Percentiles rank a stretch among this genome's conserved stretches.
Conservation (phyloP, 495 filamentous ascomycete species). For the Hyaloscypha finlandica region DNA sequence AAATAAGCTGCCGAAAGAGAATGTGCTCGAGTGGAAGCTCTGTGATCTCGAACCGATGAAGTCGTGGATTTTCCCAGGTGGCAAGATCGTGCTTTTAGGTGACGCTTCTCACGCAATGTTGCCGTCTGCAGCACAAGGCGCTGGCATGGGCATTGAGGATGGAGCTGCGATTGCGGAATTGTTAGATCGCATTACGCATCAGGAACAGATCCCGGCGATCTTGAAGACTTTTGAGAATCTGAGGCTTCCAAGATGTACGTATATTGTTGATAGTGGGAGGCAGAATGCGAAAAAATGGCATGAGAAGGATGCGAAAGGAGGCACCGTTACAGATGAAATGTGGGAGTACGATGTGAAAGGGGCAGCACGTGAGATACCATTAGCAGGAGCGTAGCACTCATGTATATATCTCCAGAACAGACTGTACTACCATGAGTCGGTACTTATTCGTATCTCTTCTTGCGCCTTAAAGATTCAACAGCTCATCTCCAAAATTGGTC, state of each 20-base stretch:
- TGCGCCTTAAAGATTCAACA: no score
- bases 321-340: neutral
- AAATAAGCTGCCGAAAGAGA: neutral
- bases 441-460: no score
- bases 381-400: no score
- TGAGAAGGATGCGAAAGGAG: neutral
- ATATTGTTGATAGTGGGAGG: slow-evolving; percentile 8
- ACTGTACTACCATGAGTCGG: no score
- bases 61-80: slow-evolving; percentile 35
- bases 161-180: slow-evolving; percentile 34
- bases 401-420: no score
- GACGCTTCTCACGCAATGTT: slow-evolving; percentile 55
- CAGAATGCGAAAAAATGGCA: slow-evolving; percentile 13
- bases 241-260: slow-evolving; percentile 10
- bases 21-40: slow-evolving; percentile 12
- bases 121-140: slow-evolving; percentile 50
- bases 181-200: slow-evolving; percentile 10
- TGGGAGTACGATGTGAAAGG: slow-evolving; percentile 16
- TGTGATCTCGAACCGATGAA: slow-evolving; percentile 24
- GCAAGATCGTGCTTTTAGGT: slow-evolving; percentile 43
- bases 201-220: slow-evolving; percentile 8
- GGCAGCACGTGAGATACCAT: neutral
- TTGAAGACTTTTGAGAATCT: slow-evolving; percentile 31
- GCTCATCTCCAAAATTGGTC: no score
- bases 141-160: slow-evolving; percentile 47